Evolutionary conservation across 2,329 filamentous ascomycete species (phyloP).

Genomic region (Atkinsonella hypoxylon): DNA sequence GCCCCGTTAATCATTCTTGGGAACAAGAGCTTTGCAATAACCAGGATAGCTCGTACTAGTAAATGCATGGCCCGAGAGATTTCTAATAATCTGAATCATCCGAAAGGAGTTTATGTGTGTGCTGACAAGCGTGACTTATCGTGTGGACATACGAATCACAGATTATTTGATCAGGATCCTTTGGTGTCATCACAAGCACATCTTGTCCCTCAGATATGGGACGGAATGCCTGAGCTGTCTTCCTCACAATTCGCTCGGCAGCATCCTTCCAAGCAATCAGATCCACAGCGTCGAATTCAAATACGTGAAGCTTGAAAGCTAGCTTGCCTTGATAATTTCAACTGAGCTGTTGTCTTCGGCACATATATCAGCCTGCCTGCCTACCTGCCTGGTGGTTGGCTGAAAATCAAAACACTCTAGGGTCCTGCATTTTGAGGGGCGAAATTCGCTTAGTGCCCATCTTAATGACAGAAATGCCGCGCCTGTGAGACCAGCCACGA

Average conservation of each 20-base stretch:
- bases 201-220: slow-evolving; percentile 31
- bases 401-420: slow-evolving; percentile 18
- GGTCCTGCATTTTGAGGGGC: slow-evolving; percentile 32
- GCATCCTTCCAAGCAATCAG: slow-evolving; percentile 20
- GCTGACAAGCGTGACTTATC: too few species aligned
- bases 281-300: slow-evolving; percentile 28
- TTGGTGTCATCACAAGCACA: slow-evolving; percentile 46
- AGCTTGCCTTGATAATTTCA: slow-evolving; percentile 29
- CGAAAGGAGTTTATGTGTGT: too few species aligned
- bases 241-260: slow-evolving; percentile 14
- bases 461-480: slow-evolving; percentile 31
- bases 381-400: slow-evolving; percentile 24
- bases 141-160: too few species aligned
- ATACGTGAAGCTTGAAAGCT: slow-evolving; percentile 30
- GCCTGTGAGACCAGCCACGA: slow-evolving; percentile 33
- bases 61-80: too few species aligned
- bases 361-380: slow-evolving; percentile 30
- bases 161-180: slow-evolving; percentile 30
- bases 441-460: slow-evolving; percentile 36
- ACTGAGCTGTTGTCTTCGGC: slow-evolving; percentile 43
- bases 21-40: too few species aligned
- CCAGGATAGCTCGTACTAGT: too few species aligned
- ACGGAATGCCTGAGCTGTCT: slow-evolving; percentile 18
- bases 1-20: too few species aligned
- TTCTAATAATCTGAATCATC: too few species aligned